Evolutionary conservation across 164 flowering plant genomes (phyloP).

Genomic region (Magnolia officinalis): DNA sequence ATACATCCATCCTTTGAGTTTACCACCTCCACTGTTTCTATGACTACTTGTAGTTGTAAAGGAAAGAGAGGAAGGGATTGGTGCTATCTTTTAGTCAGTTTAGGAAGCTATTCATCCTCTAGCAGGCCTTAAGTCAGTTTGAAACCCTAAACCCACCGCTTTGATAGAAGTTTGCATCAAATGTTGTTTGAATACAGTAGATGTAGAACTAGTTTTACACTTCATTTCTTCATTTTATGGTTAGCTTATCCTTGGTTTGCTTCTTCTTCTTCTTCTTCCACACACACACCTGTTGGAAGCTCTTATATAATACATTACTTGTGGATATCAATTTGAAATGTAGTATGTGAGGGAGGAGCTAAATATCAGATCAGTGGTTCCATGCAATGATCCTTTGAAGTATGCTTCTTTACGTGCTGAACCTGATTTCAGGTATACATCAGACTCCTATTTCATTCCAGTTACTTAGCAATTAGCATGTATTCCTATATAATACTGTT

Average conservation of each 20-base stretch:
- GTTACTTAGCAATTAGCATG: slow-evolving; percentile 2
- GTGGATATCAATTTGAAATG: slow-evolving; percentile 4
- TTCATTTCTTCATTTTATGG: neutral
- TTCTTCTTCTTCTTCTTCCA: too few species aligned
- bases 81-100: neutral
- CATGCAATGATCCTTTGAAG: slow-evolving; percentile 77
- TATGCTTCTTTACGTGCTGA: slow-evolving; percentile 92
- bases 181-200: neutral
- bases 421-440: slow-evolving; percentile 81
- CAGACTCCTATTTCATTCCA: neutral
- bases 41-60: neutral
- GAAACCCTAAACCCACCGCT: neutral
- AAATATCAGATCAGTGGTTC: slow-evolving; percentile 60
- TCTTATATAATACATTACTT: neutral
- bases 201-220: neutral
- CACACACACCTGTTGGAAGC: neutral
- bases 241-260: neutral
- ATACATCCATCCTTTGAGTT: too few species aligned
- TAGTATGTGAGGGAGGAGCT: slow-evolving; percentile 93
- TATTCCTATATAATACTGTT: slow-evolving; percentile 2
- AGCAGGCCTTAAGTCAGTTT: neutral
- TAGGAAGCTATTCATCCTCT: neutral
- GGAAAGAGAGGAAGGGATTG: neutral
- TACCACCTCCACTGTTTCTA: neutral
- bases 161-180: neutral